phyloP scores from a whole-genome alignment of 192 early-diverging fungal species.

The Rhizophagus clarus region DNA sequence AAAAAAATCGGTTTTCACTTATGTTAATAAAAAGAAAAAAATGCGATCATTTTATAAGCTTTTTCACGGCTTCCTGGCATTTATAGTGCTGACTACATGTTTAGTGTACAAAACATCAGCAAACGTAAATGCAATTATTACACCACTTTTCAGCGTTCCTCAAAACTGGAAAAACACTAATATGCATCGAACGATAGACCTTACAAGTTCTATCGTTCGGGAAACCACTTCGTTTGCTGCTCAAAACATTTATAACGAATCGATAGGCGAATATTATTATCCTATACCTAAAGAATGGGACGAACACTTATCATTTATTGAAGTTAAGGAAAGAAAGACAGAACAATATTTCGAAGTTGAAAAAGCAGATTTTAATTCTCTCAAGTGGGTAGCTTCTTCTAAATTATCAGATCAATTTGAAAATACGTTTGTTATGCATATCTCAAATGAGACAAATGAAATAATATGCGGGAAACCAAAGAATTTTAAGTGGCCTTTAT shows the following conservation, averaged over 20 bases:
- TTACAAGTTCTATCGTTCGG: slow-evolving; percentile 51
- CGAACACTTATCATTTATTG: slow-evolving; percentile 42
- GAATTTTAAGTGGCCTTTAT: neutral
- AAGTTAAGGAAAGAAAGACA: slow-evolving; percentile 48
- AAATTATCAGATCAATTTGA: neutral
- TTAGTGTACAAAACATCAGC: neutral
- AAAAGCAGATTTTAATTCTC: slow-evolving; percentile 32
- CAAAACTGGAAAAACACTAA: slow-evolving; percentile 56
- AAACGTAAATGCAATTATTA: neutral
- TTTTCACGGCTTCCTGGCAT: neutral
- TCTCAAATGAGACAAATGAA: neutral
- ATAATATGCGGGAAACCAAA: neutral
- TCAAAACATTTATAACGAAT: slow-evolving; percentile 45
- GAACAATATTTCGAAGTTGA: slow-evolving; percentile 40
- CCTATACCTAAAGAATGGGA: slow-evolving; percentile 38
- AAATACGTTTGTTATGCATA: neutral
- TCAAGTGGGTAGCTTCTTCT: slow-evolving; percentile 19
- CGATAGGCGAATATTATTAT: slow-evolving; percentile 51
- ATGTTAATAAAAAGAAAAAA: neutral
- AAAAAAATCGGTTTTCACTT: neutral
- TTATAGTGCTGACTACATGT: neutral
- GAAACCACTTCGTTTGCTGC: slow-evolving; percentile 49
- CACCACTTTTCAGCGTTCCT: slow-evolving; percentile 34
- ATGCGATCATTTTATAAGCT: neutral
- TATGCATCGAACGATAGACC: slow-evolving; percentile 63